Percentiles rank a stretch among this genome's conserved stretches.
Conservation (phyloP, 495 filamentous ascomycete species). For the Xylaria palmicola region DNA sequence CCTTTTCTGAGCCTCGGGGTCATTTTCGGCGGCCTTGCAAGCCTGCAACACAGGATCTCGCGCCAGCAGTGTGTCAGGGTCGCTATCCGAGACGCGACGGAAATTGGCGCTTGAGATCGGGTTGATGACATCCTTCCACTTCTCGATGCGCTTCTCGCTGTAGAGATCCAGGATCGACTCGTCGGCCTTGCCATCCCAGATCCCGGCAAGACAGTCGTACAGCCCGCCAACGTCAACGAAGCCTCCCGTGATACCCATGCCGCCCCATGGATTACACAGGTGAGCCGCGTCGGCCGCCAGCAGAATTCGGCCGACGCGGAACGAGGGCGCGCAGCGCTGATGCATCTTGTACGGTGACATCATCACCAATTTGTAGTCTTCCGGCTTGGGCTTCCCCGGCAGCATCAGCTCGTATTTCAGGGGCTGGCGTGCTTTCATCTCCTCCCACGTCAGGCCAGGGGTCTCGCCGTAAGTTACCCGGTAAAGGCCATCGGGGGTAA, state of each 20-base stretch:
- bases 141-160: slow-evolving; percentile 54
- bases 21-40: slow-evolving; percentile 34
- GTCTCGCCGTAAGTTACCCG: slow-evolving; percentile 60
- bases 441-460: slow-evolving; percentile 49
- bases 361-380: slow-evolving; percentile 53
- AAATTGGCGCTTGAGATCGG: slow-evolving; percentile 57
- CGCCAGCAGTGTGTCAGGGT: slow-evolving; percentile 35
- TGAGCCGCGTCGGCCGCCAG: slow-evolving; percentile 62
- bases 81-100: slow-evolving; percentile 36
- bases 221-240: slow-evolving; percentile 60
- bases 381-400: slow-evolving; percentile 58
- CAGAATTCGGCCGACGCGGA: slow-evolving; percentile 56
- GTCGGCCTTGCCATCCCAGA: slow-evolving; percentile 54
- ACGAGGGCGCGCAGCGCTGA: slow-evolving; percentile 56
- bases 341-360: slow-evolving; percentile 62
- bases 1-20: slow-evolving; percentile 28
- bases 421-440: slow-evolving; percentile 54
- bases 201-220: slow-evolving; percentile 56
- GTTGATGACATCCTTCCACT: slow-evolving; percentile 56
- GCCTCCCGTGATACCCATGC: slow-evolving; percentile 61
- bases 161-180: slow-evolving; percentile 59
- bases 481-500: slow-evolving; percentile 58
- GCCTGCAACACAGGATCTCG: slow-evolving; percentile 42
- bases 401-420: slow-evolving; percentile 55
- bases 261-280: slow-evolving; percentile 58